Evolutionary conservation across 306 rosid genomes (phyloP), one percentile per base, ranked within the genome.

Genomic region (Castanospermum australe): DNA sequence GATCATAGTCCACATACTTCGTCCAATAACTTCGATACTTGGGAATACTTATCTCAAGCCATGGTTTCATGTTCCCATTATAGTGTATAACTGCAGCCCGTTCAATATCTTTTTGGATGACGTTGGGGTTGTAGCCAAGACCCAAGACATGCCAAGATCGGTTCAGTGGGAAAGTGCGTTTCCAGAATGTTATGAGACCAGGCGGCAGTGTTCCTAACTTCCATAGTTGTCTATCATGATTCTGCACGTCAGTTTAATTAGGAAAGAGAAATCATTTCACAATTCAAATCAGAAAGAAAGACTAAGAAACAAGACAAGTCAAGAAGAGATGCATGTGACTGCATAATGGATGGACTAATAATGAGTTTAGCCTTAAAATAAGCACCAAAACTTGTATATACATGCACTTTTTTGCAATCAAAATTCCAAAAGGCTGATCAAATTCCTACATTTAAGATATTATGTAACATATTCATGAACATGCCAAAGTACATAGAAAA

Each of bases 151-250:
- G 98, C 97, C 98, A 94, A 12, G 79, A 75, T 64, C 88, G 89
- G 71, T 88, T 87, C 25, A 94, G 86, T 1, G 94, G 87, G 70
- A 71, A 89, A 47, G 90, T 94, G 78, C 88, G 90, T 52, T 90
- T 94, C 96, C 93, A 94, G 79, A 94, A 94, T 67, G 98, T 94
- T 84, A 94, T 92, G 44, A 94, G 96, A 86, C 98, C 98, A 5
- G 98, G 97, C 3, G 98, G 98, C 69, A 94, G 84, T 13, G 98
- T 94, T 79, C 98, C 97, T 86, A 94, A 80, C 94, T 94, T 94
- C 98, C 98, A 94, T 47, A 94, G 79, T 72, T 90, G 94, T 86
- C 97, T 92, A 90, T 85, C 94, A 61, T 88, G 93, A 78, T 94
- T 94, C 98, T 94, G 93, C 10, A 69, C 0, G 25, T 9, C 55